Conservation (phyloP, 345 rosid species). For the Microcos paniculata region DNA sequence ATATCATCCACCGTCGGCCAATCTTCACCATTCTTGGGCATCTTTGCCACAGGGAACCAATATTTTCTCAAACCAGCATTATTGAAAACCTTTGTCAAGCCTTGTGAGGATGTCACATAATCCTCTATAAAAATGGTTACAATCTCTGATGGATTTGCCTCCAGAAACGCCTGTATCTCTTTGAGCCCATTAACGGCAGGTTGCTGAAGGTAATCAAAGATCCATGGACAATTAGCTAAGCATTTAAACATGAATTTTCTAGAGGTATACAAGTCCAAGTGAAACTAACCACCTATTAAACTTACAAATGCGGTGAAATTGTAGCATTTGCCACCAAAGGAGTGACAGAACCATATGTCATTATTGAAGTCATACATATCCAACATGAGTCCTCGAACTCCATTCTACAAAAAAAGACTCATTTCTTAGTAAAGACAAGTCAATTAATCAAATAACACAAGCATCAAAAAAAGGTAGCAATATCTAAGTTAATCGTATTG, state of each 20-base stretch:
- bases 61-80: constrained; percentile 72
- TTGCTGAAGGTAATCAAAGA: constrained; percentile 44
- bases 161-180: constrained; percentile 69
- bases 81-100: constrained; percentile 78
- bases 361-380: constrained; percentile 83
- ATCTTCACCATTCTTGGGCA: constrained; percentile 81
- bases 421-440: constrained; percentile 8
- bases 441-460: not conserved
- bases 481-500: not conserved
- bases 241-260: not conserved
- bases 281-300: constrained; percentile 14
- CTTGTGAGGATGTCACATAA: constrained; percentile 71
- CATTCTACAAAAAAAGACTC: constrained; percentile 55
- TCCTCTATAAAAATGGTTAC: constrained; percentile 93
- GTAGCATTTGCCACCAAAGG: constrained; percentile 63
- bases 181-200: constrained; percentile 78
- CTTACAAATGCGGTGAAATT: constrained; percentile 87
- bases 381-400: constrained; percentile 90
- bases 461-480: not conserved
- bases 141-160: constrained; percentile 74
- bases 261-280: not conserved
- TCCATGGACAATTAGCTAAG: not conserved
- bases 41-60: constrained; percentile 65
- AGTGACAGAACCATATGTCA: constrained; percentile 92
- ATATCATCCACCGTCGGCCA: constrained; percentile 95